These are phyloP conservation scores for Fraxinus xanthoxyloides DNA, from an alignment of 305 asterid species.

Conservation along the genomic window DNA sequence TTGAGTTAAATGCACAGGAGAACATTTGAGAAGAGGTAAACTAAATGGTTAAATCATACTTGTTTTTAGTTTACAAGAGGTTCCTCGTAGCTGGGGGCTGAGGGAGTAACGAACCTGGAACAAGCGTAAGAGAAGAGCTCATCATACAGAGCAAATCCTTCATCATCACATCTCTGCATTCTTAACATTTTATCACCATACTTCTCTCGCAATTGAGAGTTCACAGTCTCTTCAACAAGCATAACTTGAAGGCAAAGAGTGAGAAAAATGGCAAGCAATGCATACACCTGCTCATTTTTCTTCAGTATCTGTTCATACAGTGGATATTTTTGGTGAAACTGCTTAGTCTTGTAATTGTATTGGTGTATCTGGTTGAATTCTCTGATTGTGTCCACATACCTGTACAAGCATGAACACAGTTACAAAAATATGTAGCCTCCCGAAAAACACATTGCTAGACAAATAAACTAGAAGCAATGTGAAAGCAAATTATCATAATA, in stretches of 20 bases:
- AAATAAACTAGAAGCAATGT: neutral
- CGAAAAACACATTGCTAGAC: neutral
- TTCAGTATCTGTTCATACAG: conserved; percentile 93
- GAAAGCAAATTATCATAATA: neutral
- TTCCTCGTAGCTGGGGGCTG: conserved; percentile 90
- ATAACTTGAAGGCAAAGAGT: conserved; percentile 81
- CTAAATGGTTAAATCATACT: conserved; percentile 31
- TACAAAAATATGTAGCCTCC: neutral
- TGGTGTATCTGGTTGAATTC: conserved; percentile 84
- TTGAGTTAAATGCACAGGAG: neutral
- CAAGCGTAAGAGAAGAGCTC: conserved; percentile 96
- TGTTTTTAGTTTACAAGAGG: conserved; percentile 88
- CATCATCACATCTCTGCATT: conserved; percentile 84
- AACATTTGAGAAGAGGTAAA: neutral
- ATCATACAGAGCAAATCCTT: conserved; percentile 74
- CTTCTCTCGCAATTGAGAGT: conserved; percentile 77
- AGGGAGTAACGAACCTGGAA: conserved; percentile 96
- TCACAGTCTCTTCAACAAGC: conserved; percentile 80
- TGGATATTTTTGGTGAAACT: conserved; percentile 89
- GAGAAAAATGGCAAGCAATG: conserved; percentile 70
- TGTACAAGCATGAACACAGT: conserved; percentile 21
- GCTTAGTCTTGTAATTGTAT: conserved; percentile 84
- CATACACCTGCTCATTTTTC: conserved; percentile 98
- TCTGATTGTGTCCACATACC: conserved; percentile 80
- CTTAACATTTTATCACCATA: conserved; percentile 84